A percentile compares a stretch with the other conserved stretches of the same genome.
These are phyloP conservation scores for Mycena citricolor DNA, from an alignment of 1,284 basidiomycete species.

Conservation along the genomic window DNA sequence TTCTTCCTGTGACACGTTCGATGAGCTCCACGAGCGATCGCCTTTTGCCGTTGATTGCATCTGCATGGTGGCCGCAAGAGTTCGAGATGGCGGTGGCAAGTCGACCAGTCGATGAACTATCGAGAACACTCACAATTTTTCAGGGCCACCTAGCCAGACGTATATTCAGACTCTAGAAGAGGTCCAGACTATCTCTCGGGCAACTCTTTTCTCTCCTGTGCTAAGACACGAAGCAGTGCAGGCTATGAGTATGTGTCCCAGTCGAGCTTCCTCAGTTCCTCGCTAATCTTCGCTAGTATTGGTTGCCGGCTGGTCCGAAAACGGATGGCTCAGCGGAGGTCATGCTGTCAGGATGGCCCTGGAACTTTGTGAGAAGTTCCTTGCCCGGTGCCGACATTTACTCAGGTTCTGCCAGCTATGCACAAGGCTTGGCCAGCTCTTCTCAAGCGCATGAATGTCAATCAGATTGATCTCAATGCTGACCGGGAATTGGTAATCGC, in stretches of 20 bases:
- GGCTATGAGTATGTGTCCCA: conserved; percentile 76
- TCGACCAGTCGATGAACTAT: conserved; percentile 8
- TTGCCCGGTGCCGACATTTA: conserved; percentile 10
- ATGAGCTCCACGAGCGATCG: conserved; percentile 75
- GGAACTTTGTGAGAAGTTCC: conserved; percentile 69
- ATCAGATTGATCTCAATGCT: conserved; percentile 60
- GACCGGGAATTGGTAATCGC: conserved; percentile 80
- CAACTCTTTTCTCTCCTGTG: conserved; percentile 84
- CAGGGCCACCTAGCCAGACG: conserved; percentile 65
- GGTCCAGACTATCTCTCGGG: conserved; percentile 80
- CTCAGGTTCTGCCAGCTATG: conserved; percentile 53
- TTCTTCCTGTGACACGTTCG: conserved; percentile 74
- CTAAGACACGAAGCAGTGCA: conserved; percentile 82
- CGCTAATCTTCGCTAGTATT: conserved; percentile 52
- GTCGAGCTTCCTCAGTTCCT: conserved; percentile 1
- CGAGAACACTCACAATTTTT: conserved; percentile 5
- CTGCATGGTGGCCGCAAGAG: conserved; percentile 86
- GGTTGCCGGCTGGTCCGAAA: conserved; percentile 88
- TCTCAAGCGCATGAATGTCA: conserved; percentile 68
- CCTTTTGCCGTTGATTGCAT: conserved; percentile 85
- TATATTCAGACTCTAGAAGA: conserved; percentile 73
- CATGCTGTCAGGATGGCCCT: conserved; percentile 93
- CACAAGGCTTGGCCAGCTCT: conserved; percentile 87
- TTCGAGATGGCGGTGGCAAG: conserved; percentile 83
- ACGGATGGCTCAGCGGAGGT: conserved; percentile 88